These are phyloP conservation scores for Canavalia gladiata DNA, from an alignment of 306 rosid species.

Conservation along the genomic window DNA sequence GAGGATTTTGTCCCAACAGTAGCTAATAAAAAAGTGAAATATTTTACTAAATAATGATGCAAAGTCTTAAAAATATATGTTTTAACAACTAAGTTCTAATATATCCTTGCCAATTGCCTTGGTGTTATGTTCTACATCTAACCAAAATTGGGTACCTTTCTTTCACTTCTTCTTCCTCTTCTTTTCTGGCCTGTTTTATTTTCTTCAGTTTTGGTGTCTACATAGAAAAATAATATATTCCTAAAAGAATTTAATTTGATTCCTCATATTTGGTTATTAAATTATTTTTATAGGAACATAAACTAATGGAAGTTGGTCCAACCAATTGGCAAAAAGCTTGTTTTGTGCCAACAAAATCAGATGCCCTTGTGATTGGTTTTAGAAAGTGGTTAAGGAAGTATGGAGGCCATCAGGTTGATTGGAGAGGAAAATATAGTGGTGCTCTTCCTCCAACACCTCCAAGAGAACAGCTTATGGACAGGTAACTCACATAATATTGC, in stretches of 20 bases:
- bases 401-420: conserved; percentile 82
- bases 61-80: background rate
- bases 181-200: conserved; percentile 6
- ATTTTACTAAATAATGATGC: background rate
- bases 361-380: conserved; percentile 80
- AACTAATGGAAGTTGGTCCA: conserved; percentile 65
- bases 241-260: conserved; percentile 16
- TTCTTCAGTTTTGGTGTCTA: background rate
- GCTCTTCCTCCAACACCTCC: conserved; percentile 85
- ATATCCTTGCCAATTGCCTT: conserved; percentile 16
- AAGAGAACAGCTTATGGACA: conserved; percentile 82
- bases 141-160: background rate
- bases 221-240: background rate
- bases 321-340: conserved; percentile 85
- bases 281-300: conserved; percentile 67
- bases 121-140: background rate
- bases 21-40: background rate
- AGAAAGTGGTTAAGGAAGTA: conserved; percentile 90
- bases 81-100: background rate
- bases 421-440: conserved; percentile 85
- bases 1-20: background rate
- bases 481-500: conserved; percentile 58
- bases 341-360: conserved; percentile 89
- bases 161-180: background rate
- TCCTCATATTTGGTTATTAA: conserved; percentile 40